These are phyloP conservation scores for Metschnikowia similis DNA, from an alignment of 805 yeast genomes.

Conservation along the genomic window DNA sequence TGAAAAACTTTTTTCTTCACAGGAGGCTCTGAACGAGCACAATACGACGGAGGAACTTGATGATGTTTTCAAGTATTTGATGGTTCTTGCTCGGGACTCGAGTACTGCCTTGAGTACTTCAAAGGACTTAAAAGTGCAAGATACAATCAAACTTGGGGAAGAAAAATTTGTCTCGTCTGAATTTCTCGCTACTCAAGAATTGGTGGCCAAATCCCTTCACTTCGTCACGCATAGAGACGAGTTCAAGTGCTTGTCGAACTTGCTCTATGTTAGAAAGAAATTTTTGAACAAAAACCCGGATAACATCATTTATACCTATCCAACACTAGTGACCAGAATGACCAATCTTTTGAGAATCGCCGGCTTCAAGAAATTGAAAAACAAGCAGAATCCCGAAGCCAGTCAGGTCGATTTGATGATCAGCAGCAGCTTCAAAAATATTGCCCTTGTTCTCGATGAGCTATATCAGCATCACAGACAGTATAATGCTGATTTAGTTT, in stretches of 20 bases:
- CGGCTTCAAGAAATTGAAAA: conserved; percentile 22
- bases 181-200: conserved; percentile 48
- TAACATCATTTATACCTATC: conserved; percentile 64
- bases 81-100: conserved; percentile 46
- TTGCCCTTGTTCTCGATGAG: conserved; percentile 67
- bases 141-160: conserved; percentile 27
- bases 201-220: conserved; percentile 66
- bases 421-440: conserved; percentile 64
- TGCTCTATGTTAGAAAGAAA: conserved; percentile 36
- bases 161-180: conserved; percentile 32
- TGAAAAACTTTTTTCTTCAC: conserved; percentile 45
- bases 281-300: conserved; percentile 51
- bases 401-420: conserved; percentile 25
- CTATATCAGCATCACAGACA: conserved; percentile 43
- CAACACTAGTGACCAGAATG: conserved; percentile 63
- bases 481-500: conserved; percentile 28
- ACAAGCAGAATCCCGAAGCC: conserved; percentile 28
- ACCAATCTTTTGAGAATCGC: conserved; percentile 54
- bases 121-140: conserved; percentile 37
- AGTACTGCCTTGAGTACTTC: conserved; percentile 28
- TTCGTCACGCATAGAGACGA: conserved; percentile 50
- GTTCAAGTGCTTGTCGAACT: conserved; percentile 27
- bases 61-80: conserved; percentile 56
- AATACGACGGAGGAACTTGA: conserved; percentile 45
- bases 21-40: conserved; percentile 28